Conservation (phyloP, 2,329 filamentous ascomycete genomes). For the Zasmidium citrigriseum region DNA sequence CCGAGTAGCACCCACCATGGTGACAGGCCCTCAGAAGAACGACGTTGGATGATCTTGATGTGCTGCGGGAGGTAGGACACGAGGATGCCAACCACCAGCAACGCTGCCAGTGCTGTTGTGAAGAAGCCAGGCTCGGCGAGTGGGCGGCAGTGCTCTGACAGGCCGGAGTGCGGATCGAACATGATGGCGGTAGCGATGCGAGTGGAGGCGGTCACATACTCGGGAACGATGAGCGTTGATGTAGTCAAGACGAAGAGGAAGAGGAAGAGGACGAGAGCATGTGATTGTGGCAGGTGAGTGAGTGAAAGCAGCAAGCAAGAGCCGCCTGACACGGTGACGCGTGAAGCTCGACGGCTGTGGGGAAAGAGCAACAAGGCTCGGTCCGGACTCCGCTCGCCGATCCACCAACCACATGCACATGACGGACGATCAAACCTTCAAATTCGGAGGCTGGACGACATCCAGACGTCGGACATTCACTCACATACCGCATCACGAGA, state of each 20-base stretch:
- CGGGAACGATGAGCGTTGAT: not conserved
- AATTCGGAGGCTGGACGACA: not conserved
- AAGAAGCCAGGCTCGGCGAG: slow-evolving; percentile 31
- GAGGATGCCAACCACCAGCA: slow-evolving; percentile 85
- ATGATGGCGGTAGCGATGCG: not conserved
- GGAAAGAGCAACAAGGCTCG: not conserved
- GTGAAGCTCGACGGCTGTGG: not conserved
- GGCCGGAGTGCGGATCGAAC: not conserved
- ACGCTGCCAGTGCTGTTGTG: slow-evolving; percentile 32
- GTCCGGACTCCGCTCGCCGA: not conserved
- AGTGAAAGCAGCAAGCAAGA: not conserved
- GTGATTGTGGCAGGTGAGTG: not conserved
- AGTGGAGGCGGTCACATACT: not conserved
- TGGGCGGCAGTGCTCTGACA: slow-evolving; percentile 27
- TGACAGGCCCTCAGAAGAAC: slow-evolving; percentile 90
- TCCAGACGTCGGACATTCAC: not conserved
- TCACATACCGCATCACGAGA: not conserved
- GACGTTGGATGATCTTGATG: slow-evolving; percentile 80
- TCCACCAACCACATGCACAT: not conserved
- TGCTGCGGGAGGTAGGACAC: slow-evolving; percentile 95
- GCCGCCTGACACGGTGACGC: not conserved
- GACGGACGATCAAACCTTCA: not conserved
- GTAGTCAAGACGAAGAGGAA: too few species aligned
- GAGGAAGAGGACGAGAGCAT: not conserved
- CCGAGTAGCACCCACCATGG: slow-evolving; percentile 96